phyloP scores from a whole-genome alignment of 495 filamentous ascomycete species.

The Penicillium subrubescens region DNA sequence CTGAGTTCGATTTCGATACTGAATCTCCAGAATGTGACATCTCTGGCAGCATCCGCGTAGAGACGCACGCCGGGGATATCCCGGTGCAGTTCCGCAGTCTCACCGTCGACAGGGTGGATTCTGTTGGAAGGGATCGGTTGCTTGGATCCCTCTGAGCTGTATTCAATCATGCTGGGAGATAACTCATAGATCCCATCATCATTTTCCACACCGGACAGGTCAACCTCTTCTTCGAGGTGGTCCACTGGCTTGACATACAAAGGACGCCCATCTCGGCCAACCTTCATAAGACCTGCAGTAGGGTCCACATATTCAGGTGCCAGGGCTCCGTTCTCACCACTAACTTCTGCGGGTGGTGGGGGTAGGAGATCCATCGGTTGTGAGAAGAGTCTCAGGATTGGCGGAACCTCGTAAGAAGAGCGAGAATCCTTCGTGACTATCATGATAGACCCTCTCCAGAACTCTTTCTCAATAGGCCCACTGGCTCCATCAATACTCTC shows the following conservation, averaged over 20 bases:
- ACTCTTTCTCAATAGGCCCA: conserved; percentile 60
- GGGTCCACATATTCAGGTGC: conserved; percentile 86
- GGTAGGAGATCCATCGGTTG: conserved; percentile 84
- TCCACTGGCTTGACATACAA: conserved; percentile 87
- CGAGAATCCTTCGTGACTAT: conserved; percentile 84
- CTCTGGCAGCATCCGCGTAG: conserved; percentile 80
- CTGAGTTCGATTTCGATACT: conserved; percentile 88
- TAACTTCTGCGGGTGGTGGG: conserved; percentile 72
- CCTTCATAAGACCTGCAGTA: conserved; percentile 80
- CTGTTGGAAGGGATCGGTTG: conserved; percentile 47
- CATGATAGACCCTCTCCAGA: conserved; percentile 93
- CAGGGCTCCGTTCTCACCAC: conserved; percentile 61
- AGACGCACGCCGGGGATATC: conserved; percentile 81
- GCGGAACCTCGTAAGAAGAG: conserved; percentile 78
- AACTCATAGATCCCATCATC: conserved; percentile 80
- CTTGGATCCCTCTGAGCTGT: conserved; percentile 37
- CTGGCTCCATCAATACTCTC: conserved; percentile 38
- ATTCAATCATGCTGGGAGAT: conserved; percentile 46
- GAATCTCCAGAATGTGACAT: conserved; percentile 96
- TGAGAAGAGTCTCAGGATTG: conserved; percentile 77
- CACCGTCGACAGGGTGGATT: conserved; percentile 60
- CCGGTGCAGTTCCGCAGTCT: conserved; percentile 71
- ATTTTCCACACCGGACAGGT: conserved; percentile 74
- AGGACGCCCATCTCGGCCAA: conserved; percentile 76
- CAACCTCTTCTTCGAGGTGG: conserved; percentile 68